Evolutionary conservation across 2,329 filamentous ascomycete genomes (phyloP).

Genomic region (Bipolaris cookei): DNA sequence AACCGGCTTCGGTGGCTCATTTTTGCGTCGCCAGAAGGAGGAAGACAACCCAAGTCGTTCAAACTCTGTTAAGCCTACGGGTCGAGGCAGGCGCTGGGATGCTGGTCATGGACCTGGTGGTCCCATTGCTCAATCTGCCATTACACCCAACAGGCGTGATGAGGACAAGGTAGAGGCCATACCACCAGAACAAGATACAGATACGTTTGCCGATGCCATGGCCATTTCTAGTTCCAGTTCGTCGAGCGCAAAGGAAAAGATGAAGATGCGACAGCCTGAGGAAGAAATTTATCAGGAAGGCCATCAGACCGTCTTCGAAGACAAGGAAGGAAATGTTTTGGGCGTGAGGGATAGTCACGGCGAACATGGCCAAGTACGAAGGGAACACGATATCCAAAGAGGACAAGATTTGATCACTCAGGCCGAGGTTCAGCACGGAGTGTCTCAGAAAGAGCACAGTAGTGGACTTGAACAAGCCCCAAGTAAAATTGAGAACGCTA

Average conservation of each 20-base stretch:
- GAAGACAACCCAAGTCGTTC: constrained; percentile 73
- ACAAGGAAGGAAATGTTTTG: constrained; percentile 85
- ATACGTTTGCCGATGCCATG: constrained; percentile 53
- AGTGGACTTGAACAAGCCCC: constrained; percentile 46
- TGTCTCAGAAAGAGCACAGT: constrained; percentile 58
- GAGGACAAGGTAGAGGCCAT: constrained; percentile 42
- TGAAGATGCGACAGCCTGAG: constrained; percentile 31
- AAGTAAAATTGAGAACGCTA: constrained; percentile 46
- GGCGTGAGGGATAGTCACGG: constrained; percentile 62
- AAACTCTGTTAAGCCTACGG: constrained; percentile 56
- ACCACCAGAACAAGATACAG: constrained; percentile 53
- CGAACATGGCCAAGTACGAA: constrained; percentile 62
- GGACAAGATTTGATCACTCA: constrained; percentile 63
- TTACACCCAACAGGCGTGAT: constrained; percentile 66
- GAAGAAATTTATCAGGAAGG: constrained; percentile 84
- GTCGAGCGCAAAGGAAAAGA: constrained; percentile 44
- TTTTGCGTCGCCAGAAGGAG: constrained; percentile 78
- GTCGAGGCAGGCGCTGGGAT: constrained; percentile 72
- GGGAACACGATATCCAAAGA: constrained; percentile 64
- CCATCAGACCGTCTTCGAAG: constrained; percentile 78
- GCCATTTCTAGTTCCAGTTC: constrained; percentile 49
- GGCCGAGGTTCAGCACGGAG: constrained; percentile 51
- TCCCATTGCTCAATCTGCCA: constrained; percentile 87
- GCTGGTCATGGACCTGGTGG: constrained; percentile 78
- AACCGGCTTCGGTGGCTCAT: constrained; percentile 75